These are phyloP conservation scores for Calocybe gambosa DNA, from an alignment of 1,284 basidiomycete genomes.

Conservation along the genomic window DNA sequence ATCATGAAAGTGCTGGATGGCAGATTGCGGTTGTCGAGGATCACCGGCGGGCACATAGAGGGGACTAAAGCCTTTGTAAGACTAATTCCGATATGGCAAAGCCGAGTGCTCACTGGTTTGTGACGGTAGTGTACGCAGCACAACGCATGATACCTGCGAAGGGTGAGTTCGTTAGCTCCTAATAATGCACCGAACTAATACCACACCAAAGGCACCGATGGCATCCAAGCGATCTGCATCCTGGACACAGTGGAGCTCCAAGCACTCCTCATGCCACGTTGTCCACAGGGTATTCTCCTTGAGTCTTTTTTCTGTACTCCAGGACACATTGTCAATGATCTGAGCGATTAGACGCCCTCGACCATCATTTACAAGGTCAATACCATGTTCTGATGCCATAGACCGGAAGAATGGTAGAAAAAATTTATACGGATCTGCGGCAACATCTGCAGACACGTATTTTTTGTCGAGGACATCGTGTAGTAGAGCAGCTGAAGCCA, in stretches of 20 bases:
- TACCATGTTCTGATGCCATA: constrained; percentile 32
- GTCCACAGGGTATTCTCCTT: constrained; percentile 49
- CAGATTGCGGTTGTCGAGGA: constrained; percentile 42
- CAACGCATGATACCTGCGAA: constrained; percentile 74
- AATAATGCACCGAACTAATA: background rate
- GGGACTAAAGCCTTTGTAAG: constrained; percentile 34
- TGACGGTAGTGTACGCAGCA: constrained; percentile 72
- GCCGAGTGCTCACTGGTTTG: constrained; percentile 45
- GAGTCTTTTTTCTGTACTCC: constrained; percentile 78
- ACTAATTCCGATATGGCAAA: background rate
- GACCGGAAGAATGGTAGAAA: constrained; percentile 63
- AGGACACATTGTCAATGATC: constrained; percentile 81
- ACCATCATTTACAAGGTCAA: constrained; percentile 57
- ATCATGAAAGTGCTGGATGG: constrained; percentile 84
- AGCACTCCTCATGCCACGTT: constrained; percentile 70
- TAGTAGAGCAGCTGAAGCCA: constrained; percentile 61
- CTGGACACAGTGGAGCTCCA: constrained; percentile 86
- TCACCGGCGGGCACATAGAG: constrained; percentile 58
- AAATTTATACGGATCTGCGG: constrained; percentile 56
- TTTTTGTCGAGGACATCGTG: constrained; percentile 89
- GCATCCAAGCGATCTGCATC: constrained; percentile 92
- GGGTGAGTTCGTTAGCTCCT: background rate
- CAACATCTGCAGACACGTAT: constrained; percentile 58
- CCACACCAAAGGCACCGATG: constrained; percentile 82
- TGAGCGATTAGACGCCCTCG: constrained; percentile 49